Conservation (phyloP, 1,139 yeast genomes). For the Zygosaccharomyces sapae region DNA sequence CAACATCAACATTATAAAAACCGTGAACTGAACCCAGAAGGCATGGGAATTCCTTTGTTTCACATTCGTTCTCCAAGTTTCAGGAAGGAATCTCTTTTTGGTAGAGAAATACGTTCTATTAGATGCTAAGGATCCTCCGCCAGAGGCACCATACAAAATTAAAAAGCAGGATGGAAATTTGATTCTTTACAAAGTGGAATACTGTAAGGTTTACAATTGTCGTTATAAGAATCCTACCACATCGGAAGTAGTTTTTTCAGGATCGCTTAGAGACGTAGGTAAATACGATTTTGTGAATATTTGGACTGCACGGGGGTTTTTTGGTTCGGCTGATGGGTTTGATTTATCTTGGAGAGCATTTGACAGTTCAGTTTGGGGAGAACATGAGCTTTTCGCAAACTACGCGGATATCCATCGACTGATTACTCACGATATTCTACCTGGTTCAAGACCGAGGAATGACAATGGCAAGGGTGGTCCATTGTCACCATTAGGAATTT, state of each 20-base stretch:
- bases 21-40: background rate
- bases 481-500: background rate
- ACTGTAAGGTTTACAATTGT: background rate
- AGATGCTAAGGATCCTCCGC: background rate
- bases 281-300: background rate
- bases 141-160: background rate
- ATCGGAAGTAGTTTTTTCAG: background rate
- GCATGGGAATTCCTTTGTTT: background rate
- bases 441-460: background rate
- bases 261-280: background rate
- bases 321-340: background rate
- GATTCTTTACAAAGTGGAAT: background rate
- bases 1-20: background rate
- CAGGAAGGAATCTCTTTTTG: conserved; percentile 4
- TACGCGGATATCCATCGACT: background rate
- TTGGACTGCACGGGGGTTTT: background rate
- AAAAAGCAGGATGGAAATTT: background rate
- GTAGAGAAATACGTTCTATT: conserved; percentile 6
- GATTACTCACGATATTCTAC: background rate
- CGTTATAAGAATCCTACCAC: background rate
- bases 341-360: background rate
- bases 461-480: background rate
- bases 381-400: background rate
- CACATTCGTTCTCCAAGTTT: background rate
- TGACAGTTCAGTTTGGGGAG: background rate